Conservation (phyloP, 352 stramenopile species). For the Phytophthora sp. region DNA sequence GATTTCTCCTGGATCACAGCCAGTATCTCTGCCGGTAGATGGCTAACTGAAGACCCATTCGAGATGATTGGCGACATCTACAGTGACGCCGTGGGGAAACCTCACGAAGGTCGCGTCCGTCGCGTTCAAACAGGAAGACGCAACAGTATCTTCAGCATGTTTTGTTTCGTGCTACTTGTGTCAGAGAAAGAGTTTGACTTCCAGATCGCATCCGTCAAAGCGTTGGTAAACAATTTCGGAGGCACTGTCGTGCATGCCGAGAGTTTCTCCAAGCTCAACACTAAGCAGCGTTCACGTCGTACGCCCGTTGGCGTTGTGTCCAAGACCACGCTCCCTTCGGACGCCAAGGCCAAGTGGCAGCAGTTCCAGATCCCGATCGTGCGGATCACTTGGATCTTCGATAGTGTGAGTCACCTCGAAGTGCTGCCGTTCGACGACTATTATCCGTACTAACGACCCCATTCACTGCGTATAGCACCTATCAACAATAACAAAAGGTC, state of each 20-base stretch:
- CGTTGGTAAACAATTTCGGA: slow-evolving; percentile 76
- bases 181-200: slow-evolving; percentile 76
- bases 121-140: slow-evolving; percentile 53
- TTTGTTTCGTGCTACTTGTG: slow-evolving; percentile 81
- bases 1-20: slow-evolving; percentile 80
- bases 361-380: slow-evolving; percentile 85
- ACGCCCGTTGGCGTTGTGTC: slow-evolving; percentile 77
- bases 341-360: slow-evolving; percentile 65
- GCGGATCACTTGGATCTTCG: slow-evolving; percentile 87
- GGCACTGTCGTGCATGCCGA: slow-evolving; percentile 48
- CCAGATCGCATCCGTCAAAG: slow-evolving; percentile 62
- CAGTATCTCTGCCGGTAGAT: slow-evolving; percentile 63
- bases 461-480: neutral
- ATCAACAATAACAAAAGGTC: neutral
- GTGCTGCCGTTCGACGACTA: slow-evolving; percentile 88
- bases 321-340: slow-evolving; percentile 60
- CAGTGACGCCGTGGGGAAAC: slow-evolving; percentile 71
- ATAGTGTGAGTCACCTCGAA: slow-evolving; percentile 87
- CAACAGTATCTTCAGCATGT: slow-evolving; percentile 79
- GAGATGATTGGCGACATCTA: slow-evolving; percentile 87
- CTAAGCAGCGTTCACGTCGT: slow-evolving; percentile 33
- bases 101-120: slow-evolving; percentile 64
- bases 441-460: slow-evolving; percentile 72
- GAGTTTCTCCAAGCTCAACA: slow-evolving; percentile 32
- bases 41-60: slow-evolving; percentile 73